These are phyloP conservation scores for Fusarium torulosum DNA, from an alignment of 2,329 filamentous ascomycete species.

Conservation along the genomic window DNA sequence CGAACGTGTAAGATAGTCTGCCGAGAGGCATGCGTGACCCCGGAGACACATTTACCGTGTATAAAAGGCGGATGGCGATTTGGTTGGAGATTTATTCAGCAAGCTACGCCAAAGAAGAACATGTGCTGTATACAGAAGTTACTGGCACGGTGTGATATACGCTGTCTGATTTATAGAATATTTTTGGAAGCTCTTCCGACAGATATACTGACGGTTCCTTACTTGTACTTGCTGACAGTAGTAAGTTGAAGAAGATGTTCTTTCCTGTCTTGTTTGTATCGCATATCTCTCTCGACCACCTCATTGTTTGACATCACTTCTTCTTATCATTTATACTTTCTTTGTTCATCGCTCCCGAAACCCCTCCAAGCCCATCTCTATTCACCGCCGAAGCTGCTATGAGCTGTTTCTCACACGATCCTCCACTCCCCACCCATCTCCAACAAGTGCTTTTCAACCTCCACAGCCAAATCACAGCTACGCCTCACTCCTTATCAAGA, in stretches of 20 bases:
- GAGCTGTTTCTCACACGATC: conserved; percentile 42
- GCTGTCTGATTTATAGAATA: conserved; percentile 11
- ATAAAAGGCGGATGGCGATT: conserved; percentile 33
- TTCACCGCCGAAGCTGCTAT: conserved; percentile 30
- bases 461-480: neutral
- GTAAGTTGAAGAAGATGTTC: neutral
- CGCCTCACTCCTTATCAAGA: neutral
- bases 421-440: conserved; percentile 20
- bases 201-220: neutral
- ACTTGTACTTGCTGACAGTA: neutral
- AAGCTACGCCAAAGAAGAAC: conserved; percentile 10
- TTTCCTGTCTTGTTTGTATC: neutral
- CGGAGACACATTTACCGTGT: conserved; percentile 4
- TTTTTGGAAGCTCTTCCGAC: neutral
- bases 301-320: neutral
- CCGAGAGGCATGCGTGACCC: conserved; percentile 12
- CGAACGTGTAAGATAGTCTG: conserved; percentile 26
- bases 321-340: neutral
- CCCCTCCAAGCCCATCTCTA: neutral
- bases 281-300: no score
- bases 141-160: conserved; percentile 26
- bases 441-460: conserved; percentile 4
- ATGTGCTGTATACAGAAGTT: conserved; percentile 22
- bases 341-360: neutral
- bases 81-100: conserved; percentile 8